A percentile compares a stretch with the other conserved stretches of the same genome.
Conservation (phyloP, 345 rosid genomes). For the Erucastrum elatum region DNA sequence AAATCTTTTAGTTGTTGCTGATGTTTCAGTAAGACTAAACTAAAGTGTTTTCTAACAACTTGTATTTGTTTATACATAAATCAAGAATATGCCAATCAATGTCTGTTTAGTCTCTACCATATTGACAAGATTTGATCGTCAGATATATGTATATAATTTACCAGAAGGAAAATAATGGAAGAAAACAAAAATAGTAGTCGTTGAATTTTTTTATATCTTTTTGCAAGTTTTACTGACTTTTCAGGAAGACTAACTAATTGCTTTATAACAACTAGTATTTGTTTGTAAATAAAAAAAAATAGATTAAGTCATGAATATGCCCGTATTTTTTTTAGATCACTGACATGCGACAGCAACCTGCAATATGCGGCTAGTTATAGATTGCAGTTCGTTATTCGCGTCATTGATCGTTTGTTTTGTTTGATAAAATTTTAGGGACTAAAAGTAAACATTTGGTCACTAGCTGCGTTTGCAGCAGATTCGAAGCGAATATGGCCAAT, state of each 20-base stretch:
- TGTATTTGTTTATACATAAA: not conserved
- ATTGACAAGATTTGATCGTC: not conserved
- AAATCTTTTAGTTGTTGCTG: not conserved
- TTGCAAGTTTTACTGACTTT: not conserved
- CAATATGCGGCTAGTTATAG: too few relatives aligned
- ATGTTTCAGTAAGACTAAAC: not conserved
- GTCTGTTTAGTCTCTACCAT: not conserved
- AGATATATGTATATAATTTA: not conserved
- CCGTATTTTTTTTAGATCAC: not conserved
- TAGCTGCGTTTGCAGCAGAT: too few relatives aligned
- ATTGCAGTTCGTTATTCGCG: too few relatives aligned
- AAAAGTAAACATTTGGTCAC: too few relatives aligned
- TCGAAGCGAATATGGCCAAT: too few relatives aligned
- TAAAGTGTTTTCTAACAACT: not conserved
- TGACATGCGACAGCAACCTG: not conserved
- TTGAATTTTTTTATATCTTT: not conserved
- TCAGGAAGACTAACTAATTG: not conserved
- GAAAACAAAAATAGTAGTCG: constrained; percentile 5
- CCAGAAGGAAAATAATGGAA: not conserved
- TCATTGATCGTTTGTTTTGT: too few relatives aligned
- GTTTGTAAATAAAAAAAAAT: not conserved
- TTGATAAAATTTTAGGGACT: too few relatives aligned
- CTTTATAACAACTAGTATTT: not conserved
- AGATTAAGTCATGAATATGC: not conserved
- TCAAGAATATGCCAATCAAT: not conserved